Evolutionary conservation across 805 yeast genomes (phyloP), one percentile per base, ranked within the genome.

Genomic region (Saccharomyces paradoxus): DNA sequence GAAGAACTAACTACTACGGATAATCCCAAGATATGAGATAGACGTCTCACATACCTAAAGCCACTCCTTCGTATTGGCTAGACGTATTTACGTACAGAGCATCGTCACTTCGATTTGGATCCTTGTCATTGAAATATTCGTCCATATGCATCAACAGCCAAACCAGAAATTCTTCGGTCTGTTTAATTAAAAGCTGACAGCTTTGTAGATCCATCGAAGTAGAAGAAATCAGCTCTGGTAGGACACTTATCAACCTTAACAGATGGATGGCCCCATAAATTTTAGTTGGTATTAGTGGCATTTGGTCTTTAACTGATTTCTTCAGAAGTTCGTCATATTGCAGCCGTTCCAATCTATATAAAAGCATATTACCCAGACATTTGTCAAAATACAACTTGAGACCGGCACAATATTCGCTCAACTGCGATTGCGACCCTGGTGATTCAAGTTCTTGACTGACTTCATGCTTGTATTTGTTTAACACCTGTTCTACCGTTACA

Each of bases 201-300:
- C 90, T 82, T 55, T 83, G 84, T n/a, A 79, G 76, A 62, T 90
- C 97, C 90, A 90, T 87, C 8, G 83, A 73, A 0, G 96, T 83
- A 58, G 83, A 84, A 0, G 89, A 79, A 53, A 91, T 78, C n/a
- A 90, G 72, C 10, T 89, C 94, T 0, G 99, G 98, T 48, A 94
- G 71, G 1, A 87, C 76, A 14, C 88, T 85, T 59, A 90, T 74
- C 54, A 92, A 71, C 59, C 99, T 75, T 56, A 92, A 71, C 41
- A 94, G 72, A 69, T 91, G 97, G 62, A 88, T 91, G 1, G 85
- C 77, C 0, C 97, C 96, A 63, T 91, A 92, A 0, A 85, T 66
- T 2, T 77, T 17, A 61, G 52, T 12, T 57, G 53, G 27, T 60
- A 37, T 8, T 17, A 37, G 17, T 37, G 22, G 24, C 12, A 7